Base-by-base conservation (phyloP, 2,329 filamentous ascomycete genomes). In the Atkinsonella hypoxylon region DNA sequence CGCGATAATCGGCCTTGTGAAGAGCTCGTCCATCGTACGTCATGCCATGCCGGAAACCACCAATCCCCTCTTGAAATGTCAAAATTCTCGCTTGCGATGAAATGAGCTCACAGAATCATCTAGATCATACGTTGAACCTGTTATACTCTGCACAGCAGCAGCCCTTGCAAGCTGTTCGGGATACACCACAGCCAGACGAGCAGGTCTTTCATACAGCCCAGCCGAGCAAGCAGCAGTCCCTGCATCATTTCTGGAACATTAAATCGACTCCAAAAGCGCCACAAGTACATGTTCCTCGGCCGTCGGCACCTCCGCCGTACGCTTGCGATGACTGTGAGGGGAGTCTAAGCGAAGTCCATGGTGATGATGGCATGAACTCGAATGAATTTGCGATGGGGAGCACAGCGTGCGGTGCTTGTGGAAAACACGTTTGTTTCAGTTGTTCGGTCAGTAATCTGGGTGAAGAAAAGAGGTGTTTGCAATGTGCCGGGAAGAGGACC, bases 181-280 rank as follows among this genome's bases (percentile, higher is more conserved):
- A 12, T 20, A 17, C 18, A 4, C 20, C 34, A 7, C 22, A n/a
- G 30, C 12, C 15, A 17, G 20, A 47, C 8, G 57, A 59, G 32
- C 50, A 17, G 18, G 42, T 40, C 22, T 45, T 54, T 36, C 40
- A 55, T 51, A 17, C 55, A 9, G 31, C 58, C 49, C 45, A 40
- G 47, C 47, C 40, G 3, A 50, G 50, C n/a, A 40, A 53, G 20
- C 79, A 82, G 60, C 67, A 70, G 4, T 80, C 75, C 0, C 67
- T 83, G 0, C 78, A 83, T 61, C 75, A 68, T 40, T 83, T 82
- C 65, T 84, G 78, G 78, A 71, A 72, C n/a, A 69, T 82, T 13
- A 71, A 68, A 1, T 66, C 68, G 30, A 42, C 31, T 36, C 58
- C 18, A 18, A 52, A 12, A 53, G 51, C n/a, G n/a, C 6, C 45